Evolutionary conservation across 2,329 filamentous ascomycete species (phyloP).

Genomic region (Ascochyta clinopodiicola): DNA sequence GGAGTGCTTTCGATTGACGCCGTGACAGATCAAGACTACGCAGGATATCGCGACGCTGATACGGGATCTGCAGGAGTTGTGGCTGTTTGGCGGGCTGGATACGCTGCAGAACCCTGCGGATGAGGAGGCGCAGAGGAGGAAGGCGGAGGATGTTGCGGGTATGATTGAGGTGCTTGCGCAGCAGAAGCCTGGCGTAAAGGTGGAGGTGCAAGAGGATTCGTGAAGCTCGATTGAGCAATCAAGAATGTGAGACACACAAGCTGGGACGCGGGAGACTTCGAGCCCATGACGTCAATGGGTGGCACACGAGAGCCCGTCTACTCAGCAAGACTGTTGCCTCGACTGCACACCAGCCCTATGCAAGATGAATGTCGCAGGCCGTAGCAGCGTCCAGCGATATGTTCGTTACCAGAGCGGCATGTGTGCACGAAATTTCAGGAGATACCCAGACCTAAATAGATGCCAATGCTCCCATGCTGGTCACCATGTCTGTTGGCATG

Average conservation of each 20-base stretch:
- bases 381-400: too few species aligned
- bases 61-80: slow-evolving; percentile 69
- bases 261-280: background rate
- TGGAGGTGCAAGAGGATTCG: background rate
- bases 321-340: too few species aligned
- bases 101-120: slow-evolving; percentile 53
- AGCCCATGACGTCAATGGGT: too few species aligned
- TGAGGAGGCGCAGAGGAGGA: slow-evolving; percentile 25
- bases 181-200: slow-evolving; percentile 6
- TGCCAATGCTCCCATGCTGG: too few species aligned
- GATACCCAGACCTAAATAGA: too few species aligned
- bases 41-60: slow-evolving; percentile 68
- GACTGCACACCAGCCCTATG: too few species aligned
- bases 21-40: slow-evolving; percentile 60
- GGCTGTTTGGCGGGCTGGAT: slow-evolving; percentile 70
- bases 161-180: slow-evolving; percentile 26
- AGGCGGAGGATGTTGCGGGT: slow-evolving; percentile 22
- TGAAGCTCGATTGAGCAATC: background rate
- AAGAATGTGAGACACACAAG: background rate
- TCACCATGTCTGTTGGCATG: too few species aligned
- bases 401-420: too few species aligned
- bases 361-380: too few species aligned
- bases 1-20: background rate
- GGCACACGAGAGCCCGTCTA: too few species aligned
- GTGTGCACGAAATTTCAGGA: too few species aligned